Evolutionary conservation across 1,139 yeast genomes (phyloP), one percentile per base, ranked within the genome.

Genomic region (Candida sp.): DNA sequence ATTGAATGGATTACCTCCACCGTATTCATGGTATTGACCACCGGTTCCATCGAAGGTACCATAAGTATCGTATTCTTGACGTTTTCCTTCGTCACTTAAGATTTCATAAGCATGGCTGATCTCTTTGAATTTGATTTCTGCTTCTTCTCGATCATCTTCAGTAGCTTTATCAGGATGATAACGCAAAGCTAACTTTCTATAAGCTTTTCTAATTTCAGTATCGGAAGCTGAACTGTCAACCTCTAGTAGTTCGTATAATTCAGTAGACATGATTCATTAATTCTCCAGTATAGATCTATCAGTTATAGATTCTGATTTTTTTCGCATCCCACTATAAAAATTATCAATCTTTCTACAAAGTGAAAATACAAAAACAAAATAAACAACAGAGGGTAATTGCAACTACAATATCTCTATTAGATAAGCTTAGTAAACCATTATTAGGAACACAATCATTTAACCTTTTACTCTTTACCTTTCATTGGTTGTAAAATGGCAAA

Each of bases 151-250:
- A 45, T 79, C 80, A 5, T 77, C 81, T 49, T 82, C 90, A 0
- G 78, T 63, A 2, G 79, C 91, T 60, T 88, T 88, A 59, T 88
- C 96, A 0, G 96, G 96, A 60, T 88, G 96, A 56, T 81, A 77
- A 45, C 71, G 68, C 42, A 88, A 71, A 9, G 96, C 96, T 44
- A 84, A 73, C 51, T 79, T 82, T 50, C 90, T 74, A 64, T 86
- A 88, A 1, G 96, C 93, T 61, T 78, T 81, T 52, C 84, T 82
- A 57, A 88, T 85, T 49, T 87, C 95, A 5, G 69, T 64, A 34
- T 77, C 62, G 2, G 84, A 66, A 5, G 96, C 95, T 21, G 79
- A 72, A 19, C 75, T 61, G 7, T 77, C 77, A 7, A 88, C 79
- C 36, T 88, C 95, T 25, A 88, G 75, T 5, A 87, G 69, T 47